Conservation (phyloP, 148 eudicot genomes). For the Linanthus parryae region DNA sequence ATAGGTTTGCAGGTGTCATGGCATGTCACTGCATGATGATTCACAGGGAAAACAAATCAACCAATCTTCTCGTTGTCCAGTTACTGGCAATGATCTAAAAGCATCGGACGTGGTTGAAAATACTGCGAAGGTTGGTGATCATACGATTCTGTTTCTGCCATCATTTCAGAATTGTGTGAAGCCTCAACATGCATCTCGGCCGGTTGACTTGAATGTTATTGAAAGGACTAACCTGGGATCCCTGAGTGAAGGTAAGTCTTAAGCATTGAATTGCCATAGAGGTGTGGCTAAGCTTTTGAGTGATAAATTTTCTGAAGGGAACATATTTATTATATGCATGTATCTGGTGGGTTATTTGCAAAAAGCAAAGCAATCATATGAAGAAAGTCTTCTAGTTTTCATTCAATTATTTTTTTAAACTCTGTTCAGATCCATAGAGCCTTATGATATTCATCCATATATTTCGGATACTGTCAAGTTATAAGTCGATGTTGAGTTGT, state of each 20-base stretch:
- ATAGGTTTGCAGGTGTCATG: slow-evolving; percentile 57
- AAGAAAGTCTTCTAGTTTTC: too few species aligned
- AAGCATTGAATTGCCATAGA: neutral
- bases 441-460: too few species aligned
- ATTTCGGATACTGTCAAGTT: too few species aligned
- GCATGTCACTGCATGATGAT: slow-evolving; percentile 24
- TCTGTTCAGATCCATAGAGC: too few species aligned
- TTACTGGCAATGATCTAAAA: slow-evolving; percentile 30
- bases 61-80: slow-evolving; percentile 27
- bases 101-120: slow-evolving; percentile 25
- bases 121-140: slow-evolving; percentile 48
- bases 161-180: slow-evolving; percentile 44
- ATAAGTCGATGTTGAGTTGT: too few species aligned
- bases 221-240: slow-evolving; percentile 72
- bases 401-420: too few species aligned
- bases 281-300: neutral
- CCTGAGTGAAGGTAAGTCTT: slow-evolving; percentile 64
- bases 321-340: slow-evolving; percentile 1
- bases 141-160: slow-evolving; percentile 39
- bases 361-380: too few species aligned
- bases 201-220: slow-evolving; percentile 48
- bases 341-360: too few species aligned
- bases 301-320: neutral
- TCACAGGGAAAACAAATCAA: slow-evolving; percentile 13
- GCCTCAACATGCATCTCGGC: slow-evolving; percentile 34